Conservation (phyloP, 805 yeast species). For the Metschnikowia drakensbergensis region DNA sequence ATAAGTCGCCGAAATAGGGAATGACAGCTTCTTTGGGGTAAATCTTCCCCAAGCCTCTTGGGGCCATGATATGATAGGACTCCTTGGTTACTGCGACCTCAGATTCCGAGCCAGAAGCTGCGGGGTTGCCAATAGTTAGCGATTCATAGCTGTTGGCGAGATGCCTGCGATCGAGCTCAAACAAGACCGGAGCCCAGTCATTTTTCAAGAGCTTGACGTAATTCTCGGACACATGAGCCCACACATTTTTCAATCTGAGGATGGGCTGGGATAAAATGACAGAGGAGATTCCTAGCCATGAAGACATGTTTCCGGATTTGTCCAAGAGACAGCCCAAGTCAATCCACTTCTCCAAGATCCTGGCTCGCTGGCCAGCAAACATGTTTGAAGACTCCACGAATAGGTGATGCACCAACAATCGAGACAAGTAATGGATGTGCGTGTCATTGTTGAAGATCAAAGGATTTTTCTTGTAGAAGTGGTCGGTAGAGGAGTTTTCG, state of each 20-base stretch:
- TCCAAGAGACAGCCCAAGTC: conserved; percentile 75
- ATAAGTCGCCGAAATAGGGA: conserved; percentile 87
- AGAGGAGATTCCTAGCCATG: conserved; percentile 89
- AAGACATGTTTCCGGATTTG: conserved; percentile 83
- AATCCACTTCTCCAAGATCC: conserved; percentile 76
- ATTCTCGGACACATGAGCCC: conserved; percentile 66
- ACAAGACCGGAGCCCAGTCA: conserved; percentile 92
- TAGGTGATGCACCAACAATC: conserved; percentile 65
- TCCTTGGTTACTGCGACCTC: conserved; percentile 25
- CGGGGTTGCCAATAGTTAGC: conserved; percentile 15
- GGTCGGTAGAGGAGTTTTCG: conserved; percentile 14
- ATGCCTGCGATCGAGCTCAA: conserved; percentile 77
- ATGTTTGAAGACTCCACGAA: conserved; percentile 46
- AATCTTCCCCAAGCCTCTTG: conserved; percentile 77
- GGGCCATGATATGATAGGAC: conserved; percentile 73
- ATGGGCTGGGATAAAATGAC: conserved; percentile 79
- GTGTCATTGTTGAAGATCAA: conserved; percentile 63
- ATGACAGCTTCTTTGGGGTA: conserved; percentile 76
- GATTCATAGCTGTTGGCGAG: conserved; percentile 33
- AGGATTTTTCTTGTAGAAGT: conserved; percentile 60
- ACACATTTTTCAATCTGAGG: conserved; percentile 64
- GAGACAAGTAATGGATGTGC: conserved; percentile 75
- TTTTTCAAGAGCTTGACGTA: conserved; percentile 58
- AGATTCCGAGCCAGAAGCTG: conserved; percentile 10
- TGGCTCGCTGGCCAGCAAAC: conserved; percentile 49